phyloP scores from a whole-genome alignment of 2,329 filamentous ascomycete genomes.

The Cladophialophora carrionii region DNA sequence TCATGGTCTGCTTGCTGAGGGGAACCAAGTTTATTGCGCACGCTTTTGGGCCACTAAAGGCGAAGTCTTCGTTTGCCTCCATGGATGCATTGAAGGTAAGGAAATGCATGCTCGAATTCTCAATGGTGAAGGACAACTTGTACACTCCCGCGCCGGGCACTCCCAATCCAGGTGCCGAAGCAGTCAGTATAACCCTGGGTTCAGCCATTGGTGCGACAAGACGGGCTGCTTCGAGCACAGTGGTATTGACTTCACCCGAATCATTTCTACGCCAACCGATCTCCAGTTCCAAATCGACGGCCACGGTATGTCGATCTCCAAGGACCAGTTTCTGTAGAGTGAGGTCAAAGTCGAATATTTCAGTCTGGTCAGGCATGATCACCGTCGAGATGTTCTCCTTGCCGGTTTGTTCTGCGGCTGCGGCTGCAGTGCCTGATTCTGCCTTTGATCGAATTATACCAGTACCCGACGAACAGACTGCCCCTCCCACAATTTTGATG shows the following conservation, averaged over 20 bases:
- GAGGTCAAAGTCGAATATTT: slow-evolving; percentile 73
- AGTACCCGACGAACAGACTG: slow-evolving; percentile 57
- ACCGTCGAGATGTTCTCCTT: slow-evolving; percentile 23
- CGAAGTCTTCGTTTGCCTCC: slow-evolving; percentile 91
- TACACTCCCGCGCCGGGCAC: slow-evolving; percentile 5
- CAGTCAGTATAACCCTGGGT: slow-evolving; percentile 70
- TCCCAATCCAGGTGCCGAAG: slow-evolving; percentile 3
- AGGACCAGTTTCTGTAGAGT: slow-evolving; percentile 74
- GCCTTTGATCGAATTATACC: slow-evolving; percentile 26
- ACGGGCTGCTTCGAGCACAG: slow-evolving; percentile 74
- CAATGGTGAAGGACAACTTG: slow-evolving; percentile 66
- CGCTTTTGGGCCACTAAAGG: slow-evolving; percentile 86
- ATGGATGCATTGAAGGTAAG: slow-evolving; percentile 89
- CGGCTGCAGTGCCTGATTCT: not conserved
- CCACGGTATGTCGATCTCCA: slow-evolving; percentile 77
- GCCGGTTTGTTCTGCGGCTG: slow-evolving; percentile 1
- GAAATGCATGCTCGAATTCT: slow-evolving; percentile 94
- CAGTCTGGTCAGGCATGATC: slow-evolving; percentile 68
- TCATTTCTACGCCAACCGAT: slow-evolving; percentile 73
- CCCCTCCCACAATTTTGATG: slow-evolving; percentile 63
- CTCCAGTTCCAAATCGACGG: slow-evolving; percentile 72
- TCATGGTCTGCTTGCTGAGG: slow-evolving; percentile 72
- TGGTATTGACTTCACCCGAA: slow-evolving; percentile 58
- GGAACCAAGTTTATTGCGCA: slow-evolving; percentile 80
- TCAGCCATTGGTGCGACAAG: slow-evolving; percentile 81